These are phyloP conservation scores for Rutstroemia sp. DNA, from an alignment of 2,329 filamentous ascomycete genomes.

Conservation along the genomic window DNA sequence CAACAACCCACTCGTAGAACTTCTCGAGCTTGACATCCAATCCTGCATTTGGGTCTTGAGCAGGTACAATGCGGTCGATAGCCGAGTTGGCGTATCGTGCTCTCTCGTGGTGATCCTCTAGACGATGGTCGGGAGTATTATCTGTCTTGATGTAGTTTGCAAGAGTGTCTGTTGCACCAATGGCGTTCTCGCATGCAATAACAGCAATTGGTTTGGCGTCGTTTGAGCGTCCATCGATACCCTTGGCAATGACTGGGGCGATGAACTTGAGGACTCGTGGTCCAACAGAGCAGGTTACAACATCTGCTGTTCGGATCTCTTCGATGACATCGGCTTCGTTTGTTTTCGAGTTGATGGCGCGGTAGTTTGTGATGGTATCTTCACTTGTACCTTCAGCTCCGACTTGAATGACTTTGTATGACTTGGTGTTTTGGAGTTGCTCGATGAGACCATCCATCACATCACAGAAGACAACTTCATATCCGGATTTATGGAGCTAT, in stretches of 20 bases:
- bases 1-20: conserved; percentile 99
- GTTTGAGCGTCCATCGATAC: conserved; percentile 68
- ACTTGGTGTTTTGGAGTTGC: conserved; percentile 63
- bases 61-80: conserved; percentile 95
- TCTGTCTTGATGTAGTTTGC: conserved; percentile 71
- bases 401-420: conserved; percentile 90
- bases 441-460: conserved; percentile 81
- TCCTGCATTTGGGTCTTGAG: conserved; percentile 71
- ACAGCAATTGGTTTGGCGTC: conserved; percentile 67
- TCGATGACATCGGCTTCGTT: conserved; percentile 74
- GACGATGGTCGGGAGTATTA: conserved; percentile 61
- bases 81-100: conserved; percentile 95
- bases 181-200: conserved; percentile 97
- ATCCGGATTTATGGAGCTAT: conserved; percentile 70
- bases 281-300: conserved; percentile 95
- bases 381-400: conserved; percentile 73
- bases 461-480: conserved; percentile 94
- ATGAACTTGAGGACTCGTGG: conserved; percentile 96
- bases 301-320: conserved; percentile 78
- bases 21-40: conserved; percentile 94
- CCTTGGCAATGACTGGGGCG: conserved; percentile 90
- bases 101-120: conserved; percentile 61
- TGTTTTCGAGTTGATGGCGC: conserved; percentile 89
- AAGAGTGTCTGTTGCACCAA: conserved; percentile 85
- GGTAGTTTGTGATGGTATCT: conserved; percentile 88